Evolutionary conservation across 1,139 yeast species (phyloP).

Genomic region (Blastobotrys raffinosifermentans): DNA sequence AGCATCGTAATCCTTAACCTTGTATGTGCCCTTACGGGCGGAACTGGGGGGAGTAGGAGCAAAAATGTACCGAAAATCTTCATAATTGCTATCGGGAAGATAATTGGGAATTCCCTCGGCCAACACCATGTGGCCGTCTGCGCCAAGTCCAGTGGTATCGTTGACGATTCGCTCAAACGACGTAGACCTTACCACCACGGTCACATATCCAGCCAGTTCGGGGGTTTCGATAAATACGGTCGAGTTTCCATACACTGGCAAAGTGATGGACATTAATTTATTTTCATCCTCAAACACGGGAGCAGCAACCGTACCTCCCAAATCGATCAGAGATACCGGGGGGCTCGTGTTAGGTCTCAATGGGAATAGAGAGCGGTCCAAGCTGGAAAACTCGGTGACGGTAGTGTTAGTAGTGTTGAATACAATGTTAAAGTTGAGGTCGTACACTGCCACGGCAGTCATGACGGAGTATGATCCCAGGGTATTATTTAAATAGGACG

Average conservation of each 20-base stretch:
- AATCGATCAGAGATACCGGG: slow-evolving; percentile 36
- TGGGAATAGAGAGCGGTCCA: slow-evolving; percentile 43
- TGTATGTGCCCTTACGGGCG: slow-evolving; percentile 16
- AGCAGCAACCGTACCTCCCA: slow-evolving; percentile 27
- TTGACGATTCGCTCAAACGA: slow-evolving; percentile 46
- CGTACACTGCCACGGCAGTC: slow-evolving; percentile 64
- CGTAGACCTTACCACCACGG: slow-evolving; percentile 58
- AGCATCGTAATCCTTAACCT: slow-evolving; percentile 30
- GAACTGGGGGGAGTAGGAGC: slow-evolving; percentile 26
- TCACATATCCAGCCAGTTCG: slow-evolving; percentile 62
- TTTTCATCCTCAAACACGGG: slow-evolving; percentile 26
- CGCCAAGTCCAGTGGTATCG: slow-evolving; percentile 41
- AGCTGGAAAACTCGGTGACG: slow-evolving; percentile 14
- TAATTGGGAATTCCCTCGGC: slow-evolving; percentile 18
- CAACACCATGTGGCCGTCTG: slow-evolving; percentile 39
- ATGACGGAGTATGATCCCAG: slow-evolving; percentile 36
- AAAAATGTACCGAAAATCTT: slow-evolving; percentile 25
- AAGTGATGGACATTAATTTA: slow-evolving; percentile 50
- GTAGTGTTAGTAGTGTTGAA: slow-evolving; percentile 34
- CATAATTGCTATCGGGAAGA: slow-evolving; percentile 12
- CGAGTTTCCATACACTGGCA: slow-evolving; percentile 68
- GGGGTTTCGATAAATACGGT: slow-evolving; percentile 60
- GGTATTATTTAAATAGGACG: slow-evolving; percentile 55
- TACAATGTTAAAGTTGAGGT: slow-evolving; percentile 40
- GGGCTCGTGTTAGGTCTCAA: slow-evolving; percentile 38